Conservation (phyloP, 164 flowering plant genomes). For the grape (Vitis vinifera) region ASM3070453v1 NC_081806.1:34001-34500, state of each 20-base stretch:
- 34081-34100: neutral
- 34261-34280: constrained; percentile 2
- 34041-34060: constrained; percentile 39
- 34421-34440: no score
- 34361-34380: neutral
- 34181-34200: constrained; percentile 9
- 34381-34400: neutral
- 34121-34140: neutral
- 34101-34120: neutral
- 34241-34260: constrained; percentile 7
- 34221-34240: constrained; percentile 5
- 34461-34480: neutral
- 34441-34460: no score
- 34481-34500: neutral
- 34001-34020: constrained; percentile 69
- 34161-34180: constrained; percentile 25
- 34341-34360: neutral
- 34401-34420: neutral
- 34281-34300: constrained; percentile 4
- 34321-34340: constrained; percentile 1
- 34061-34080: constrained; percentile 23
- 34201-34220: neutral
- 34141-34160: constrained; percentile 28
- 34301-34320: constrained; percentile 4
- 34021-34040: constrained; percentile 71